Percentiles rank a stretch among this genome's conserved stretches.
These are phyloP conservation scores for Flaveria brownii DNA, from an alignment of 129 eudicot genomes.

Conservation along the genomic window DNA sequence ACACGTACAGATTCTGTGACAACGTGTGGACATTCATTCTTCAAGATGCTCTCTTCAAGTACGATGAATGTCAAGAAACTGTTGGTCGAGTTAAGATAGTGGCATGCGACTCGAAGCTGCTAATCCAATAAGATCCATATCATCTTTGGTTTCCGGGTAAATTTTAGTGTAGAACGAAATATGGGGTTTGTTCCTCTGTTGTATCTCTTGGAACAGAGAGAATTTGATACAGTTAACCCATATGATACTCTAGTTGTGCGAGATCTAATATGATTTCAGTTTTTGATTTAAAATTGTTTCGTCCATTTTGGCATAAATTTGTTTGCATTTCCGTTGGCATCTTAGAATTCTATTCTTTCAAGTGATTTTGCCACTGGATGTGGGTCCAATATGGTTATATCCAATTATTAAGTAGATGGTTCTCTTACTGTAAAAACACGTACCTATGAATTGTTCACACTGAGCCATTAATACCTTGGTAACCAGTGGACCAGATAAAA, in stretches of 20 bases:
- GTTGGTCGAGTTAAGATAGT: conserved; percentile 79
- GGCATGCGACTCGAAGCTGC: conserved; percentile 67
- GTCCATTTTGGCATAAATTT: not conserved
- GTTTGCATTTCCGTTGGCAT: not conserved
- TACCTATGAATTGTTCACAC: not conserved
- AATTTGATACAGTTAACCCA: conserved; percentile 19
- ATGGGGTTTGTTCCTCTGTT: conserved; percentile 34
- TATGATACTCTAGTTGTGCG: conserved; percentile 20
- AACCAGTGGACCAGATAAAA: no score
- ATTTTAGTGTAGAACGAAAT: conserved; percentile 33
- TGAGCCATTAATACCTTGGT: not conserved
- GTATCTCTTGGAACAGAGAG: conserved; percentile 33
- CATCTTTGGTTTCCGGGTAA: conserved; percentile 25
- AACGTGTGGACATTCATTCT: conserved; percentile 95
- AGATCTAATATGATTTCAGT: conserved; percentile 14
- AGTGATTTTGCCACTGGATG: not conserved
- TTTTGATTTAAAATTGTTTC: not conserved
- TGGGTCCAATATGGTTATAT: not conserved
- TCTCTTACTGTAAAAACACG: not conserved
- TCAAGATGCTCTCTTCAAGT: conserved; percentile 75
- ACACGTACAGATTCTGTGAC: conserved; percentile 96
- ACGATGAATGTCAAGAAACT: conserved; percentile 68
- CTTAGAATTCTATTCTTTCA: not conserved
- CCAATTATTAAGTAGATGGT: not conserved
- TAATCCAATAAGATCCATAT: conserved; percentile 46